Conservation (phyloP, 2,329 filamentous ascomycete genomes). For the Hypoxylon sp. region DNA sequence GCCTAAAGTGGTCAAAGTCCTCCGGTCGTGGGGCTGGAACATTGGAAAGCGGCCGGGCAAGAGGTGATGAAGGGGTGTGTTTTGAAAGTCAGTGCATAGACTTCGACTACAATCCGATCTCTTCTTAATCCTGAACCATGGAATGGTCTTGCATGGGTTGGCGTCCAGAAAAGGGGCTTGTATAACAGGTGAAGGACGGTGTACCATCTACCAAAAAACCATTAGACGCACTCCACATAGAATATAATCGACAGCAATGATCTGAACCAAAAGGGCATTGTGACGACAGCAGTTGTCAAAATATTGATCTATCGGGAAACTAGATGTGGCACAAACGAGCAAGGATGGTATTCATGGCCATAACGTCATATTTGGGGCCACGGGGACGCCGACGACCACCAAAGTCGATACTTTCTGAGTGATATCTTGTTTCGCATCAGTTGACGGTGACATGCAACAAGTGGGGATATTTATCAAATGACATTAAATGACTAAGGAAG, state of each 20-base stretch:
- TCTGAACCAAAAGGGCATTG: not conserved
- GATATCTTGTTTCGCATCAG: not conserved
- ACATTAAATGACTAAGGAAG: not conserved
- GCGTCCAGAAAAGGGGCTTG: constrained; percentile 7
- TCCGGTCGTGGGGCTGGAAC: constrained; percentile 93
- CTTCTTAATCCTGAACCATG: not conserved
- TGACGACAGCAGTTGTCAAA: not conserved
- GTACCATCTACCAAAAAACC: constrained; percentile 31
- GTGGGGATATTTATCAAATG: not conserved
- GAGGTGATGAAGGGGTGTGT: constrained; percentile 34
- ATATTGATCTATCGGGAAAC: not conserved
- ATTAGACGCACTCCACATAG: constrained; percentile 46
- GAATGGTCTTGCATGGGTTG: no score
- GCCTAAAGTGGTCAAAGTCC: constrained; percentile 91
- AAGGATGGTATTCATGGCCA: not conserved
- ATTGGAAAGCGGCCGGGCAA: constrained; percentile 79
- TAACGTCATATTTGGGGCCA: not conserved
- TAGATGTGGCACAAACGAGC: not conserved
- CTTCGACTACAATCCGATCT: constrained; percentile 3
- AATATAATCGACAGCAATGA: constrained; percentile 28
- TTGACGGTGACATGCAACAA: constrained; percentile 1
- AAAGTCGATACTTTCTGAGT: constrained; percentile 1
- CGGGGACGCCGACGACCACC: constrained; percentile 7
- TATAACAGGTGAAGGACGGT: constrained; percentile 32
- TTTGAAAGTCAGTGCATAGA: not conserved